A percentile compares a stretch with the other conserved stretches of the same genome.
Evolutionary conservation across 2,329 filamentous ascomycete species (phyloP).

Genomic region (Phaeosphaeriaceae sp.): DNA sequence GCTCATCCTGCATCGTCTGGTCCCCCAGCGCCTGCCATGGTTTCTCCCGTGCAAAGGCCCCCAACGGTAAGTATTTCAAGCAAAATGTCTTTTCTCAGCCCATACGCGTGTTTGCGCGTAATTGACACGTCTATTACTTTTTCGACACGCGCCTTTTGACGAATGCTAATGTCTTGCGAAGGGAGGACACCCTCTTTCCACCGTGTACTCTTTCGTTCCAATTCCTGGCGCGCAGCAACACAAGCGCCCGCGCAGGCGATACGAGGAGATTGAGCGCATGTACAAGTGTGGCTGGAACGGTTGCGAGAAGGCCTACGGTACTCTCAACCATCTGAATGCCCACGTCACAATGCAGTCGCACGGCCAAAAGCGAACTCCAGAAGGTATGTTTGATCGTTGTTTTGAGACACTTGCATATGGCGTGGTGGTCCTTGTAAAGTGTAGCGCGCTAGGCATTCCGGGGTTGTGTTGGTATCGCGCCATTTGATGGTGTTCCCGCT

Average conservation of each 20-base stretch:
- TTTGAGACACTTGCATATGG: conserved; percentile 24
- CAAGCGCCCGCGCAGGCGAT: conserved; percentile 89
- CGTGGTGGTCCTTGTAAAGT: conserved; percentile 34
- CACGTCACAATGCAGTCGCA: conserved; percentile 99
- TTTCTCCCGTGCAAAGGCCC: conserved; percentile 66
- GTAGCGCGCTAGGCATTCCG: conserved; percentile 41
- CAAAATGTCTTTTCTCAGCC: not conserved
- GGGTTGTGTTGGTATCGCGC: conserved; percentile 54
- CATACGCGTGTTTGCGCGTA: not conserved
- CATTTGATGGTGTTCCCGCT: conserved; percentile 62
- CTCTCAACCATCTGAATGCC: conserved; percentile 94
- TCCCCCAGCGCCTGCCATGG: conserved; percentile 63
- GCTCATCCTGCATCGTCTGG: conserved; percentile 65
- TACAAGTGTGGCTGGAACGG: conserved; percentile 99
- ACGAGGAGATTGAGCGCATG: conserved; percentile 99
- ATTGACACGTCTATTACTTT: not conserved
- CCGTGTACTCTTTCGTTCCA: conserved; percentile 98
- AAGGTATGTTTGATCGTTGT: conserved; percentile 71
- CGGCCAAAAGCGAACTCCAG: conserved; percentile 90
- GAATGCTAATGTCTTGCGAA: conserved; percentile 29
- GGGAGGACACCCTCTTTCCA: conserved; percentile 63
- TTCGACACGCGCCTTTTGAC: not conserved
- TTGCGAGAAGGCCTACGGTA: conserved; percentile 98
- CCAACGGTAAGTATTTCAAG: conserved; percentile 62
- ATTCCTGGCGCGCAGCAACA: conserved; percentile 97